Conservation (phyloP, 208 protist species). For the Polymyxa betae region DNA sequence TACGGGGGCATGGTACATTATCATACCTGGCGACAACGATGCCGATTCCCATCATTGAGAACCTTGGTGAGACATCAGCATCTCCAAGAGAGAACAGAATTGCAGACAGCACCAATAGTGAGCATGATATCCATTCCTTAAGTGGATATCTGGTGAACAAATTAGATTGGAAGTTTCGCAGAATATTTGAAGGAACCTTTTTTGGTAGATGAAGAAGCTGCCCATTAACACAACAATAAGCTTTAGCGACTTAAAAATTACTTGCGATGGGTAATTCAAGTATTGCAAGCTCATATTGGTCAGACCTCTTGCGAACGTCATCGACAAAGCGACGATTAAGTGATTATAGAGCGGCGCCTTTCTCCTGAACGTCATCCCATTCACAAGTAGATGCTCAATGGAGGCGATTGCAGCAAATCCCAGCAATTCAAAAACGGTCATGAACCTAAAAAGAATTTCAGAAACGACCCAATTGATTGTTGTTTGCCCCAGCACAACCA, state of each 20-base stretch:
- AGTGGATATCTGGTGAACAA: slow-evolving; percentile 15
- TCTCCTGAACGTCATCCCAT: background rate
- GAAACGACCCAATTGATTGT: background rate
- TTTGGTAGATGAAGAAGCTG: slow-evolving; percentile 44
- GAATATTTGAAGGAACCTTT: background rate
- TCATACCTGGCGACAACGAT: slow-evolving; percentile 7
- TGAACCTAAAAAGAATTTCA: background rate
- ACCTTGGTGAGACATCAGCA: slow-evolving; percentile 48
- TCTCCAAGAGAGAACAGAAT: slow-evolving; percentile 52
- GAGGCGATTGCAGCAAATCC: slow-evolving; percentile 25
- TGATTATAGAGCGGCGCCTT: slow-evolving; percentile 10
- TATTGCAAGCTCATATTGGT: slow-evolving; percentile 55
- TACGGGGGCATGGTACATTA: background rate
- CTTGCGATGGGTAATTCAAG: slow-evolving; percentile 57
- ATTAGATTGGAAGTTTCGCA: slow-evolving; percentile 1
- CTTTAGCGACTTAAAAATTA: slow-evolving; percentile 57
- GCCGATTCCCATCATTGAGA: slow-evolving; percentile 29
- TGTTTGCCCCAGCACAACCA: background rate
- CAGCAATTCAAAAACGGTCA: slow-evolving; percentile 54
- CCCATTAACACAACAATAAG: slow-evolving; percentile 49
- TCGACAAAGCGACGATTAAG: slow-evolving; percentile 35
- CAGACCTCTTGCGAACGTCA: slow-evolving; percentile 42
- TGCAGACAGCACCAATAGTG: slow-evolving; percentile 11
- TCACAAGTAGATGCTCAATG: background rate
- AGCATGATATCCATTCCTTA: background rate